A percentile compares a stretch with the other conserved stretches of the same genome.
Evolutionary conservation across 176 grass and related monocot genomes (phyloP).

Genomic region (Phyllostachys edulis): DNA sequence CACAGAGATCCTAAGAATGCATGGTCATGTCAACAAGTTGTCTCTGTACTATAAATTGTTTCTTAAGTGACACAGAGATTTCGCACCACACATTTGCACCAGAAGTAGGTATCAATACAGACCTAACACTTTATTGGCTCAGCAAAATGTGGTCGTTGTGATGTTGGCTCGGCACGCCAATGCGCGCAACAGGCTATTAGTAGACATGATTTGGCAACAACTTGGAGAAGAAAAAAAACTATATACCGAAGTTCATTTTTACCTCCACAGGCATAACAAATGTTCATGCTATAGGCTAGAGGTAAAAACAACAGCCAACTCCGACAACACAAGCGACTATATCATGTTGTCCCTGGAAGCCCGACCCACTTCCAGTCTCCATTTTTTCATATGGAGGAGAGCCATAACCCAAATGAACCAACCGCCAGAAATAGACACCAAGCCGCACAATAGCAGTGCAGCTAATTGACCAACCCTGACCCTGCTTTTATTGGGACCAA

Average conservation of each 20-base stretch:
- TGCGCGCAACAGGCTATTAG: too few species aligned
- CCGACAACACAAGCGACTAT: neutral
- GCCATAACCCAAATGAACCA: neutral
- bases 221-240: neutral
- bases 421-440: neutral
- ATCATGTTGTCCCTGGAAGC: neutral
- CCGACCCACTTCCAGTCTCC: neutral
- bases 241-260: neutral
- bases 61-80: too few species aligned
- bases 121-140: too few species aligned
- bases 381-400: neutral
- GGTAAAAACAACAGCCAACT: neutral
- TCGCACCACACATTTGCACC: too few species aligned
- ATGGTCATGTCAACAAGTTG: too few species aligned
- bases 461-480: neutral
- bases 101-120: too few species aligned
- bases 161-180: too few species aligned
- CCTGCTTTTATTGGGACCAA: neutral
- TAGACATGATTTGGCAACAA: neutral
- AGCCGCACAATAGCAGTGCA: neutral
- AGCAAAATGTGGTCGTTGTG: too few species aligned
- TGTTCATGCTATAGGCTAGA: neutral
- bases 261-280: neutral
- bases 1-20: too few species aligned
- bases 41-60: too few species aligned